phyloP scores from a whole-genome alignment of 106 monocot species.

The Phalaenopsis equestris region DNA sequence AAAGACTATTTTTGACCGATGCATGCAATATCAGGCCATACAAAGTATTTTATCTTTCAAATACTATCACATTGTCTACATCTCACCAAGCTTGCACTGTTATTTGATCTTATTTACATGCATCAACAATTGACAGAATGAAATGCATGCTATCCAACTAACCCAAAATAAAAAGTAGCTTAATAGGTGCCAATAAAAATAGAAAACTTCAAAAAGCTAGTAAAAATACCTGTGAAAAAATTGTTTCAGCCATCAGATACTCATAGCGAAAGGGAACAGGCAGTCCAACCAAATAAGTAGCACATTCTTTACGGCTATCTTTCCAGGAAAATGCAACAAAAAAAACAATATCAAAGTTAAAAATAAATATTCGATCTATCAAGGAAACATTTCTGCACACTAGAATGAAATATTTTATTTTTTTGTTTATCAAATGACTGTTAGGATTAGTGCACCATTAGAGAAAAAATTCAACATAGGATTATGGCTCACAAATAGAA shows the following conservation, averaged over 20 bases:
- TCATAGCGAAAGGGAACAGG: slow-evolving; percentile 94
- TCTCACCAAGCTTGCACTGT: neutral
- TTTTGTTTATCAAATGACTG: neutral
- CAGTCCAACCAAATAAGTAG: slow-evolving; percentile 71
- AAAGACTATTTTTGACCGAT: neutral
- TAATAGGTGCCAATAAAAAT: neutral
- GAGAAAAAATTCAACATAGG: neutral
- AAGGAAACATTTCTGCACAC: neutral
- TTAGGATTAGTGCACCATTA: neutral
- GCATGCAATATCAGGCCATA: neutral
- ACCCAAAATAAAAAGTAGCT: neutral
- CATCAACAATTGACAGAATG: neutral
- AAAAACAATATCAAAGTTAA: neutral
- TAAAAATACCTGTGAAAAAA: slow-evolving; percentile 83
- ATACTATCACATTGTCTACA: neutral
- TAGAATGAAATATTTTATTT: neutral
- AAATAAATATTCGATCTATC: neutral
- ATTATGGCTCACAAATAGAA: neutral
- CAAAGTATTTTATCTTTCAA: neutral
- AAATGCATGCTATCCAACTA: neutral
- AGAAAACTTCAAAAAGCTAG: neutral
- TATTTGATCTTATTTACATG: neutral
- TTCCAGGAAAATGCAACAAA: slow-evolving; percentile 48
- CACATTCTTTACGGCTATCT: slow-evolving; percentile 97
- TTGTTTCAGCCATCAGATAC: slow-evolving; percentile 97